A percentile compares a stretch with the other conserved stretches of the same genome.
These are phyloP conservation scores for Ramalina intermedia DNA, from an alignment of 495 filamentous ascomycete genomes.

Conservation along the genomic window DNA sequence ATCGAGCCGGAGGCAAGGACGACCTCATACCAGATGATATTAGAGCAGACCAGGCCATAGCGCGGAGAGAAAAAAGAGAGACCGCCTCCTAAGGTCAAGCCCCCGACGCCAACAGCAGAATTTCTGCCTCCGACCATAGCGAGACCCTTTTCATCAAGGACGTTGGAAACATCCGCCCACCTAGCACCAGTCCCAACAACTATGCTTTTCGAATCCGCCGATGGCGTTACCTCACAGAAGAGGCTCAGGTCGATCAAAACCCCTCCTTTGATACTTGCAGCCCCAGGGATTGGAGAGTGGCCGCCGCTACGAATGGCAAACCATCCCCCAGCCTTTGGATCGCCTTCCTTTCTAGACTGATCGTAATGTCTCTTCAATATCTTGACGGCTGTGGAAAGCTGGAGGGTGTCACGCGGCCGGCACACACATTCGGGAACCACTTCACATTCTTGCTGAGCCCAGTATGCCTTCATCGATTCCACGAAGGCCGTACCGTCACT, in stretches of 20 bases:
- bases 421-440: slow-evolving; percentile 19
- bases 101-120: slow-evolving; percentile 24
- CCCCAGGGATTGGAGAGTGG: slow-evolving; percentile 16
- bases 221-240: slow-evolving; percentile 14
- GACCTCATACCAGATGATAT: slow-evolving; percentile 20
- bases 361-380: slow-evolving; percentile 17
- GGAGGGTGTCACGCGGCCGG: slow-evolving; percentile 15
- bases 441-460: slow-evolving; percentile 22
- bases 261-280: slow-evolving; percentile 19
- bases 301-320: slow-evolving; percentile 16
- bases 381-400: slow-evolving; percentile 15
- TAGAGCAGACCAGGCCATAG: slow-evolving; percentile 22
- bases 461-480: slow-evolving; percentile 19
- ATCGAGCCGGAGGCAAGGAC: slow-evolving; percentile 19
- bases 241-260: slow-evolving; percentile 20
- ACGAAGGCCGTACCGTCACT: slow-evolving; percentile 14
- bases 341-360: not conserved
- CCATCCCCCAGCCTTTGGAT: not conserved
- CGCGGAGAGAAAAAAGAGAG: slow-evolving; percentile 21
- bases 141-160: slow-evolving; percentile 22
- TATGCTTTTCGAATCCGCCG: slow-evolving; percentile 14
- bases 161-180: slow-evolving; percentile 27
- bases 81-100: slow-evolving; percentile 24
- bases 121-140: slow-evolving; percentile 23
- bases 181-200: slow-evolving; percentile 24